Conservation (phyloP, 2,329 filamentous ascomycete genomes). For the Xylariales sp. region DNA sequence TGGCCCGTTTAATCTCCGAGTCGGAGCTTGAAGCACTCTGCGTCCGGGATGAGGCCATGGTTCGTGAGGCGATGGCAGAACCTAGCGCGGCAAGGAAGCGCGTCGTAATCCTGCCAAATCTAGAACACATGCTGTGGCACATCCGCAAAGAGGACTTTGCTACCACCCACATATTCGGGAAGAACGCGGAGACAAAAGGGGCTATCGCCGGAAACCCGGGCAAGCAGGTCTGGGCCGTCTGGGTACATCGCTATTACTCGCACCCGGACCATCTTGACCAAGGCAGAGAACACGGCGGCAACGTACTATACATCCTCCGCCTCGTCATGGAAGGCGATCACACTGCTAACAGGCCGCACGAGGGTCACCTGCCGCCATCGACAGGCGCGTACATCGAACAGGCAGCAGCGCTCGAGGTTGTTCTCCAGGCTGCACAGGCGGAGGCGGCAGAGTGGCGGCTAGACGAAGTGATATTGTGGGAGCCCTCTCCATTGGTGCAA, state of each 20-base stretch:
- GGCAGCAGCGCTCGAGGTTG: conserved; percentile 3
- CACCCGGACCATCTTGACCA: conserved; percentile 5
- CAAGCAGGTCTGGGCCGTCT: too few relatives aligned
- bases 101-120: conserved; percentile 9
- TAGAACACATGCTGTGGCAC: conserved; percentile 16
- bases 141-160: conserved; percentile 15
- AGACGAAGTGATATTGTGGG: conserved; percentile 12
- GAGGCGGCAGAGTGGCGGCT: conserved; percentile 12
- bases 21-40: too few relatives aligned
- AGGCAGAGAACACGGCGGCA: neutral
- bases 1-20: neutral
- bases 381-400: conserved; percentile 1
- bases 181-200: conserved; percentile 8
- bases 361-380: neutral
- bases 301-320: conserved; percentile 6
- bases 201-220: conserved; percentile 10
- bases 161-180: conserved; percentile 9
- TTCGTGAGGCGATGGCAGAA: too few relatives aligned
- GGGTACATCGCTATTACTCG: conserved; percentile 11
- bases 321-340: conserved; percentile 12
- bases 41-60: too few relatives aligned
- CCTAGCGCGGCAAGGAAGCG: conserved; percentile 7
- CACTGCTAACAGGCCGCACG: conserved; percentile 9
- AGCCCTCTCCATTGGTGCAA: conserved; percentile 10
- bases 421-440: conserved; percentile 9